Evolutionary conservation across 139 green algal genomes (phyloP).

Genomic region (Mesostigma viride): DNA sequence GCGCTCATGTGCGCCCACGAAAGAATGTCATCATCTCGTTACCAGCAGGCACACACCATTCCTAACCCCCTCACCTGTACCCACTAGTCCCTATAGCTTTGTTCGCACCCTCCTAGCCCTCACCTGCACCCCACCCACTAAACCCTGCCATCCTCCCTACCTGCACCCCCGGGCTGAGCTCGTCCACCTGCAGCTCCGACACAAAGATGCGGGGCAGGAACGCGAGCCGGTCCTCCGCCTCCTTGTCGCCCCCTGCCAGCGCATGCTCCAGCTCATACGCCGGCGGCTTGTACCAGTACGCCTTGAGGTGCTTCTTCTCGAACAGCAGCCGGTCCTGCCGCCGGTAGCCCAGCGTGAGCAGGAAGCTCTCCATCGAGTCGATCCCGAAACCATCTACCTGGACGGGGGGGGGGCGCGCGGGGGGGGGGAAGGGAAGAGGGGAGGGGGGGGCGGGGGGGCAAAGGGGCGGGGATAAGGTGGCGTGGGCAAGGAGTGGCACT

Average conservation of each 20-base stretch:
- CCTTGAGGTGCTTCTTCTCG: slow-evolving; percentile 30
- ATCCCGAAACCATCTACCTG: slow-evolving; percentile 28
- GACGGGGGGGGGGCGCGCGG: too few relatives aligned
- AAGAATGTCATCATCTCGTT: too few relatives aligned
- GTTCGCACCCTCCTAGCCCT: too few relatives aligned
- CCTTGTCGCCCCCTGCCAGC: neutral
- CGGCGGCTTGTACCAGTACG: slow-evolving; percentile 29
- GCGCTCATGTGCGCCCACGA: too few relatives aligned
- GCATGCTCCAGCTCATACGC: neutral
- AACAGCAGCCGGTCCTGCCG: slow-evolving; percentile 24
- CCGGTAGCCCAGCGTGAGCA: slow-evolving; percentile 22
- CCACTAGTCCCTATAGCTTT: too few relatives aligned
- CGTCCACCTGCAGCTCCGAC: slow-evolving; percentile 28
- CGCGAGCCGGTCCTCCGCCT: neutral
- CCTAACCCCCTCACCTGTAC: too few relatives aligned
- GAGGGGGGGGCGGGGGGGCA: neutral
- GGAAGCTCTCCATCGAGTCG: slow-evolving; percentile 17
- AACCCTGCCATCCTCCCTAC: too few relatives aligned
- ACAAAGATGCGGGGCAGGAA: slow-evolving; percentile 31
- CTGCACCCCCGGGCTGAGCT: slow-evolving; percentile 21
- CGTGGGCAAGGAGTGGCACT: neutral
- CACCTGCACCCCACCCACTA: too few relatives aligned
- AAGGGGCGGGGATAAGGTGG: neutral
- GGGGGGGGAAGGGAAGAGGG: neutral
- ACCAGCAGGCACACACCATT: too few relatives aligned